Percentiles rank a stretch among this genome's conserved stretches.
These are phyloP conservation scores for Boletellus emodensis DNA, from an alignment of 768 basidiomycete genomes.

Conservation along the genomic window DNA sequence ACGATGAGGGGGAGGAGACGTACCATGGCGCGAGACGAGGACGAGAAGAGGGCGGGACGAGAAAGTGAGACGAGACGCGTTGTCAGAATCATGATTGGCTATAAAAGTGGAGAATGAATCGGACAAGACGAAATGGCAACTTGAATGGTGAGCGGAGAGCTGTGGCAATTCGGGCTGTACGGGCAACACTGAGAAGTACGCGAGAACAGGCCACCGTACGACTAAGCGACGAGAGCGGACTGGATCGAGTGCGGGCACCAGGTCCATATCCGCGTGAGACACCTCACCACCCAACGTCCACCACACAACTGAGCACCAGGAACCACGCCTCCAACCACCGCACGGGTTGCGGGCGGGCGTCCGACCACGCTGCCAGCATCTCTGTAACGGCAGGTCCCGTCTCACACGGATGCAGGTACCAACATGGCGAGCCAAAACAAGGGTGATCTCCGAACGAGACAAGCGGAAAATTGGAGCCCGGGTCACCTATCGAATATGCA, in stretches of 20 bases:
- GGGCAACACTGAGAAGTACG: too few species aligned
- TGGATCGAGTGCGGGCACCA: background rate
- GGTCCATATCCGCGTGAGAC: background rate
- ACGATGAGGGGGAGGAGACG: slow-evolving; percentile 9
- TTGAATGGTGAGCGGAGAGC: too few species aligned
- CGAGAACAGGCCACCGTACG: too few species aligned
- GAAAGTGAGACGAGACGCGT: slow-evolving; percentile 38
- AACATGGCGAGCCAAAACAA: slow-evolving; percentile 64
- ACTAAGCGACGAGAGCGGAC: too few species aligned
- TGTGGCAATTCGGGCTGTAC: too few species aligned
- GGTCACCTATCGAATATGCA: slow-evolving; percentile 50
- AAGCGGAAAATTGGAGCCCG: slow-evolving; percentile 60
- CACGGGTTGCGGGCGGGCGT: background rate
- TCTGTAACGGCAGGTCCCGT: slow-evolving; percentile 64
- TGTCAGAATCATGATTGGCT: slow-evolving; percentile 38
- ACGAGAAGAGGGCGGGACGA: slow-evolving; percentile 36
- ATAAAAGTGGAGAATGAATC: slow-evolving; percentile 16
- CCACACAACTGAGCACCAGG: slow-evolving; percentile 61
- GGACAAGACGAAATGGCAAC: slow-evolving; percentile 15
- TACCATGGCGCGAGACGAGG: slow-evolving; percentile 49
- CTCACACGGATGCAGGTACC: slow-evolving; percentile 89
- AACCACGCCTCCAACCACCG: slow-evolving; percentile 75
- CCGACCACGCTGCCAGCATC: slow-evolving; percentile 48
- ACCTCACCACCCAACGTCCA: slow-evolving; percentile 43
- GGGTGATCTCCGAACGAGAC: slow-evolving; percentile 89